Evolutionary conservation across 495 filamentous ascomycete genomes (phyloP), one percentile per base, ranked within the genome.

Genomic region (Achaetomiella virescens): DNA sequence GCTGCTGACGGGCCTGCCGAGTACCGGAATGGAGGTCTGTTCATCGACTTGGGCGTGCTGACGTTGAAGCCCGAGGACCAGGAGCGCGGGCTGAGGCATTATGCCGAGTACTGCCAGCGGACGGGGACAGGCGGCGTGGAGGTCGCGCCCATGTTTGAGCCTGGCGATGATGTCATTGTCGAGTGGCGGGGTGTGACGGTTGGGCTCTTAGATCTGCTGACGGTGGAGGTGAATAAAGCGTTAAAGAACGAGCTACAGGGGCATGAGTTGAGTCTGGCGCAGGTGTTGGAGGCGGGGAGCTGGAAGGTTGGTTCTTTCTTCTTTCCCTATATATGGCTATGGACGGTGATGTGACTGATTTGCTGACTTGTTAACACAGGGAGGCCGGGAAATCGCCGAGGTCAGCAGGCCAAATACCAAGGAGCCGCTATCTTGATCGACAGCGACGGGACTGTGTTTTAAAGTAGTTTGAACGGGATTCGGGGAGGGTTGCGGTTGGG

Each of bases 361-460:
- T 7, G 20, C 29, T 43, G 24, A 40, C 22, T 5, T 36, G 24
- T 17, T 44, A 50, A 44, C 22, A 33, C 57, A 97, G 93, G 95
- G 92, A 66, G 93, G 93, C 54, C 83, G 93, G 66, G 93, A 97
- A 74, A 85, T 97, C 58, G 93, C 93, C 40, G 95, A 97, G 72
- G 88, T 97, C 49, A 95, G 88, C 53, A 79, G 93, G 57, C 93
- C 93, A 7, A 97, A 97, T 65, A 97, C 95, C 40, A 96, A 95
- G 74, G 90, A 92, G 65, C 90, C 95, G 18, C 93, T 4, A 97
- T 98, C 63, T 86, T 96, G 75, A 97, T 97, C 60, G 80, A 95
- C 52, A 95, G 88, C 57, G 93, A 98, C 68, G 93, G 93, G 43
- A 97, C 93, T 8, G 90, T 98, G 50, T 96, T 98, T 24, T 55